phyloP scores from a whole-genome alignment of 108 stramenopile genomes.

The Cyclostephanos invisitatus region DNA sequence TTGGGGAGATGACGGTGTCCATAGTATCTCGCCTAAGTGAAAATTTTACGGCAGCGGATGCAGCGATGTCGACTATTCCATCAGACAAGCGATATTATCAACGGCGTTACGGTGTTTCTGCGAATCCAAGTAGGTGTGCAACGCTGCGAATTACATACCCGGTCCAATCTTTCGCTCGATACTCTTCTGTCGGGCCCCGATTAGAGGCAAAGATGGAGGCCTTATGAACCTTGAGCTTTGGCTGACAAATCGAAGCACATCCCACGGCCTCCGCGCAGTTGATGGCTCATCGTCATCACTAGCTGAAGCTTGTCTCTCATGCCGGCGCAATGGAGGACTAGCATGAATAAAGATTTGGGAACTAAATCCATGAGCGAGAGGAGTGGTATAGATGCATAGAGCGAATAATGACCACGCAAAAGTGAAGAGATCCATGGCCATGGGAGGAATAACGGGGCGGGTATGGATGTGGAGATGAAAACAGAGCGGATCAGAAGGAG shows the following conservation, averaged over 20 bases:
- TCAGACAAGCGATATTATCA: not conserved
- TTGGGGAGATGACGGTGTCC: constrained; percentile 42
- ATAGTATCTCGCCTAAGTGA: constrained; percentile 53
- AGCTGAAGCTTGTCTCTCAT: not conserved
- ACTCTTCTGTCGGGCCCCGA: constrained; percentile 10
- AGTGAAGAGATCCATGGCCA: constrained; percentile 3
- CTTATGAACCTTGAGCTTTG: constrained; percentile 78
- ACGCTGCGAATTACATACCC: constrained; percentile 13
- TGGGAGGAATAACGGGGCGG: no score
- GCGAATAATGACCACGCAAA: not conserved
- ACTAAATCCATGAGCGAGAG: constrained; percentile 7
- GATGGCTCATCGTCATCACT: not conserved
- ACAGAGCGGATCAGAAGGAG: no score
- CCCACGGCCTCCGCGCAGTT: constrained; percentile 53
- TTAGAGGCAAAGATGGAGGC: constrained; percentile 45
- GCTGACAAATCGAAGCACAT: constrained; percentile 65
- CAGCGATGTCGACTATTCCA: not conserved
- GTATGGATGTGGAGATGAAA: no score
- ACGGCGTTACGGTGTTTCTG: no score
- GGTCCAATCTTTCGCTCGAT: constrained; percentile 19
- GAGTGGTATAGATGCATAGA: constrained; percentile 1
- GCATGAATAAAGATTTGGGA: not conserved
- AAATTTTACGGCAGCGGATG: not conserved
- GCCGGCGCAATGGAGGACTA: not conserved
- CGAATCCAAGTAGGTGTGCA: not conserved